phyloP scores from a whole-genome alignment of 257 asterid species.

The Solanum pimpinellifolium region DNA sequence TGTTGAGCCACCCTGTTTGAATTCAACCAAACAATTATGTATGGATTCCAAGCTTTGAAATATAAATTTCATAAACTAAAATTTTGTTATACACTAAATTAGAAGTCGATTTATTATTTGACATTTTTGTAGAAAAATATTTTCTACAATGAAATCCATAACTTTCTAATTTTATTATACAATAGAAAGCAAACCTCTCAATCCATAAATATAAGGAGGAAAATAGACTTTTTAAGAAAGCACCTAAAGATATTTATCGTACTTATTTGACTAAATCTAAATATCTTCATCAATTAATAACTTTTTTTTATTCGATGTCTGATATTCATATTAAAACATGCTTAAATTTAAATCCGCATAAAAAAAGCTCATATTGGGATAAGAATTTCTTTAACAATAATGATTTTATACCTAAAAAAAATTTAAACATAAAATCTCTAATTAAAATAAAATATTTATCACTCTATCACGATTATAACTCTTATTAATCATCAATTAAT shows the following conservation, averaged over 20 bases:
- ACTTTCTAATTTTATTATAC: no score
- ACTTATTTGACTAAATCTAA: background rate
- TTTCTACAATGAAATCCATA: rapidly evolving
- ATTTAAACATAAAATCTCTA: rapidly evolving
- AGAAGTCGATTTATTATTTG: rapidly evolving
- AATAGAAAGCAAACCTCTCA: background rate
- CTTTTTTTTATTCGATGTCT: rapidly evolving
- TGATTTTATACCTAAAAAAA: rapidly evolving
- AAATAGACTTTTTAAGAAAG: background rate
- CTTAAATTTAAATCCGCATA: rapidly evolving
- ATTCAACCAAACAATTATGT: background rate
- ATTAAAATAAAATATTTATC: no score
- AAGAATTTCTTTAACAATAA: no score
- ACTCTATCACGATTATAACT: no score
- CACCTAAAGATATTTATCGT: background rate
- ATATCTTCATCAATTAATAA: background rate
- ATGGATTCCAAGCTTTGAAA: background rate
- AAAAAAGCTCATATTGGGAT: no score
- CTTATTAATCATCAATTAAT: no score
- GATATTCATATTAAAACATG: rapidly evolving
- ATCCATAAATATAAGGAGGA: background rate
- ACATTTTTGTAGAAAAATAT: no score
- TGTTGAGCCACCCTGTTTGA: background rate
- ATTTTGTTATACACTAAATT: no score
- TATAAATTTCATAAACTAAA: no score